These are phyloP conservation scores for Ascochyta koolunga DNA, from an alignment of 2,329 filamentous ascomycete species.

Conservation along the genomic window DNA sequence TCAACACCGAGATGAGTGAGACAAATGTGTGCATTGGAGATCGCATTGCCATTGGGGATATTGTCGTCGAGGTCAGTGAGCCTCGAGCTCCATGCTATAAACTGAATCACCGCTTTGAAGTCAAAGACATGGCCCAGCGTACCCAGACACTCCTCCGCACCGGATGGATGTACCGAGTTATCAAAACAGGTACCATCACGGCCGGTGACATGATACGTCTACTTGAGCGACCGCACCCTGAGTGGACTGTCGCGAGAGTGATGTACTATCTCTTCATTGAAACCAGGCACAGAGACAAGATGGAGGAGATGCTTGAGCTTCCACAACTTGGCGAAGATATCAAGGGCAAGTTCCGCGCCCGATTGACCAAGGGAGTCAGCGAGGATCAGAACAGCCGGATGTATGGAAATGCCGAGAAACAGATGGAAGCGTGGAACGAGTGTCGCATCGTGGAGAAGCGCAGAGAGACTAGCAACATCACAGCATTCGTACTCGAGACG, in stretches of 20 bases:
- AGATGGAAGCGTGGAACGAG: conserved; percentile 44
- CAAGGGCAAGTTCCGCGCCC: conserved; percentile 58
- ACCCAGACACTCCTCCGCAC: conserved; percentile 64
- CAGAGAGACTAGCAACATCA: conserved; percentile 58
- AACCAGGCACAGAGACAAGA: conserved; percentile 55
- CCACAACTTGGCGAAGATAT: conserved; percentile 58
- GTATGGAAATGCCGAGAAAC: conserved; percentile 33
- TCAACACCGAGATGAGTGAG: conserved; percentile 65
- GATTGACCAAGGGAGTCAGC: conserved; percentile 56
- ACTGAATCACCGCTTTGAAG: conserved; percentile 69
- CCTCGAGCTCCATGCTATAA: conserved; percentile 72
- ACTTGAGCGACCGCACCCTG: conserved; percentile 60
- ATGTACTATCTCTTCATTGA: conserved; percentile 68
- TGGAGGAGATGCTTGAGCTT: conserved; percentile 51
- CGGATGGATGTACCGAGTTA: conserved; percentile 70
- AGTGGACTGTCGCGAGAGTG: conserved; percentile 68
- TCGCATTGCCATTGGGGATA: conserved; percentile 57
- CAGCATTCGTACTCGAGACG: conserved; percentile 60
- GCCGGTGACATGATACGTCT: conserved; percentile 64
- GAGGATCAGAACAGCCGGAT: conserved; percentile 40
- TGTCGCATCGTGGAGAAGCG: conserved; percentile 58
- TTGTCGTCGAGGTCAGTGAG: conserved; percentile 64
- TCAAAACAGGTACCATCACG: conserved; percentile 60
- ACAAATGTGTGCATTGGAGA: conserved; percentile 71
- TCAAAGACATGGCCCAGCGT: conserved; percentile 66